These are phyloP conservation scores for Trichoderma sp. DNA, from an alignment of 2,329 filamentous ascomycete species.

Conservation along the genomic window DNA sequence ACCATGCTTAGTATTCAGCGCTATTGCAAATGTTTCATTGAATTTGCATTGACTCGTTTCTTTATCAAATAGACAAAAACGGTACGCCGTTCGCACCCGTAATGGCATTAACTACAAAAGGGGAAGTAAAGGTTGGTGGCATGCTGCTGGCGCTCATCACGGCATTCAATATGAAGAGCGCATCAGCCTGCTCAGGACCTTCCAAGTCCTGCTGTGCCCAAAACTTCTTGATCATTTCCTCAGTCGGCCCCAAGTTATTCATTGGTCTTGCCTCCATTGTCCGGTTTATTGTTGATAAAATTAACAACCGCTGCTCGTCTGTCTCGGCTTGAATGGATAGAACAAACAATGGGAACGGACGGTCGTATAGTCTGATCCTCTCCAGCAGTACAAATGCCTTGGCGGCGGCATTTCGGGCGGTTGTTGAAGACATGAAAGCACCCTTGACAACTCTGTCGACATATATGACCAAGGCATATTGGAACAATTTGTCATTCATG, in stretches of 20 bases:
- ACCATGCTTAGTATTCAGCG: neutral
- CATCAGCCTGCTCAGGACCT: slow-evolving; percentile 21
- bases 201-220: slow-evolving; percentile 25
- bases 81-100: slow-evolving; percentile 7
- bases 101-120: slow-evolving; percentile 9
- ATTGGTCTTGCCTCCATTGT: slow-evolving; percentile 15
- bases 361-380: slow-evolving; percentile 14
- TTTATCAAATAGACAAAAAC: slow-evolving; percentile 6
- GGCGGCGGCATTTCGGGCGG: slow-evolving; percentile 4
- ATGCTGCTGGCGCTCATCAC: slow-evolving; percentile 21
- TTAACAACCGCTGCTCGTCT: slow-evolving; percentile 13
- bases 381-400: slow-evolving; percentile 18
- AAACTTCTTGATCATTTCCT: slow-evolving; percentile 18
- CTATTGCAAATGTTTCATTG: neutral
- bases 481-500: slow-evolving; percentile 18
- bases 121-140: slow-evolving; percentile 21
- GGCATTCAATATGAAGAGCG: slow-evolving; percentile 19
- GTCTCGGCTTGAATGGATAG: slow-evolving; percentile 21
- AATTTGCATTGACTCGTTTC: neutral
- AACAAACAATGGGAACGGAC: slow-evolving; percentile 17
- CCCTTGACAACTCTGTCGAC: slow-evolving; percentile 23
- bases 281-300: slow-evolving; percentile 4
- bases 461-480: slow-evolving; percentile 21
- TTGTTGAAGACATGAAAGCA: slow-evolving; percentile 9
- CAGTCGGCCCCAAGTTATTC: slow-evolving; percentile 9